Evolutionary conservation across 2,329 filamentous ascomycete genomes (phyloP), one percentile per base, ranked within the genome.

Genomic region (Pezicula neosporulosa): DNA sequence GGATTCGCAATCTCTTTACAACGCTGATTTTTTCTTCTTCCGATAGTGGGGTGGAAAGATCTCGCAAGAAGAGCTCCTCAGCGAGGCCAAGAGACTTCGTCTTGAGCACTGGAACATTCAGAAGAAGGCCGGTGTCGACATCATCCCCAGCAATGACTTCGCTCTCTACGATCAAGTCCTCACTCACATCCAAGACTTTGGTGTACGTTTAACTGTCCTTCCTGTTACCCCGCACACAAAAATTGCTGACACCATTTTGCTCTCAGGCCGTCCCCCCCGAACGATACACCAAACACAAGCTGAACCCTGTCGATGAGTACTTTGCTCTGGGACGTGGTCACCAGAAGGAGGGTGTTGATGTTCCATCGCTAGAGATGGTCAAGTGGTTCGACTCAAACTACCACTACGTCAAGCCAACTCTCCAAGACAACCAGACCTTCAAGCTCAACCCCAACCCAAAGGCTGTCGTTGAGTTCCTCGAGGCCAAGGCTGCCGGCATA

Each of bases 361-460:
- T 97, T 62, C 90, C 93, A 65, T 83, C 82, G 69, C 80, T 96
- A 76, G 94, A 99, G 83, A 99, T 99, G 94, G 94, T 99, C 68
- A 99, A 99, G 83, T 99, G 94, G 94, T 99, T 99, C 72, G 94
- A 99, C 83, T 96, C 91, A 62, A 99, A 99, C 88, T 99, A 99
- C 87, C 94, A 97, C 84, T 99, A 99, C 76, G 94, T 97, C 78
- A 97, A 97, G 86, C 94, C 94, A 60, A 97, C 94, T 58, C 85
- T 99, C 63, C 91, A 97, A 77, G 87, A 97, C 78, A 88, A 89
- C 82, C 94, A 99, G 84, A 86, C 82, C 69, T 99, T 99, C 86
- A 92, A 87, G 77, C 90, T 99, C 58, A 76, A 81, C 57, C 77
- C 83, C 64, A 87, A 86, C 74, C 91, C 94, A 73, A 99, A 99